phyloP scores from a whole-genome alignment of 352 stramenopile species.

The Pythium rishiriense region DNA sequence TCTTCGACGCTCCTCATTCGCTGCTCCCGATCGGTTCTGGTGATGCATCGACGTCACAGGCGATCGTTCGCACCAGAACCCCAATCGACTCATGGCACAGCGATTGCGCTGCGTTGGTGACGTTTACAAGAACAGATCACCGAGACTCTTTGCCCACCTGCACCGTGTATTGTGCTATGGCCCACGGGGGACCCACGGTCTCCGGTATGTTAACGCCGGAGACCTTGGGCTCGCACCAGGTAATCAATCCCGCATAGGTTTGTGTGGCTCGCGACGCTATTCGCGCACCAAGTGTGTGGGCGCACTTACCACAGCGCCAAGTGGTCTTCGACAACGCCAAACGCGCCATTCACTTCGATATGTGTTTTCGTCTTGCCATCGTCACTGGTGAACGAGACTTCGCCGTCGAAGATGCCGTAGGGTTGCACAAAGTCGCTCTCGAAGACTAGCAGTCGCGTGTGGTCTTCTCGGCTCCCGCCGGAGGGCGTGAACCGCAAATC shows the following conservation, averaged over 20 bases:
- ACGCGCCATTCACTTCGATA: conserved; percentile 35
- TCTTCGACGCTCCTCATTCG: not conserved
- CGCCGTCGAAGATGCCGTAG: conserved; percentile 32
- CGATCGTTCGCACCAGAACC: conserved; percentile 13
- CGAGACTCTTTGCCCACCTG: not conserved
- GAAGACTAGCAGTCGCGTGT: conserved; percentile 33
- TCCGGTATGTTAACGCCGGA: too few relatives aligned
- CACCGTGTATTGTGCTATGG: not conserved
- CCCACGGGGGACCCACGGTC: too few relatives aligned
- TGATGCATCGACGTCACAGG: conserved; percentile 24
- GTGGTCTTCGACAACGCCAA: conserved; percentile 49
- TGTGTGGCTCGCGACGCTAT: too few relatives aligned
- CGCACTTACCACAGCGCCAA: conserved; percentile 45
- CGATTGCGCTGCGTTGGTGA: not conserved
- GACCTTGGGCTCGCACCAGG: too few relatives aligned
- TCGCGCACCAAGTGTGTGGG: too few relatives aligned
- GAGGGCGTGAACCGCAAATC: conserved; percentile 36
- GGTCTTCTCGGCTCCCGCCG: conserved; percentile 33
- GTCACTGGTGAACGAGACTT: conserved; percentile 17
- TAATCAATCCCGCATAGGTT: too few relatives aligned
- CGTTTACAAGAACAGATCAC: not conserved
- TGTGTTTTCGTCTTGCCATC: conserved; percentile 15
- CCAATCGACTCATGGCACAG: too few relatives aligned
- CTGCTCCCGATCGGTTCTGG: not conserved
- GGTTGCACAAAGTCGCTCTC: conserved; percentile 48